Percentiles rank a stretch among this genome's conserved stretches.
Evolutionary conservation across 768 basidiomycete genomes (phyloP).

Genomic region (Lactarius psammicola): DNA sequence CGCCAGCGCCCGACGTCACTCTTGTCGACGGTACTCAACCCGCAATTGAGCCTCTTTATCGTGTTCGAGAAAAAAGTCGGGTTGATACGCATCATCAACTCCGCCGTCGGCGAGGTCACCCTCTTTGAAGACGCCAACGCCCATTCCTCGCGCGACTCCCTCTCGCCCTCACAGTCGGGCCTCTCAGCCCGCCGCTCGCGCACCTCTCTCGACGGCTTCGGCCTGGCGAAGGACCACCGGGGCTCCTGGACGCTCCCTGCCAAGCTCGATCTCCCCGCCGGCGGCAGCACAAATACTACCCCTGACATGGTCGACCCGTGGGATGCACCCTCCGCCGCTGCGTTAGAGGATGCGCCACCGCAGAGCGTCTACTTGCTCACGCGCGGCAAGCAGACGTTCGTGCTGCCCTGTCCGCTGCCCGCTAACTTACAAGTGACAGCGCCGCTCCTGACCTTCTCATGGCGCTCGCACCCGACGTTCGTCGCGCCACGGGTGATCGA

Average conservation of each 20-base stretch:
- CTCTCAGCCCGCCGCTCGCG: constrained; percentile 39
- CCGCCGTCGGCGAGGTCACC: constrained; percentile 77
- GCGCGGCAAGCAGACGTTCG: constrained; percentile 63
- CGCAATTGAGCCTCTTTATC: constrained; percentile 76
- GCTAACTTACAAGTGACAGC: constrained; percentile 44
- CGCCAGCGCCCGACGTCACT: constrained; percentile 7
- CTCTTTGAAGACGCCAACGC: constrained; percentile 45
- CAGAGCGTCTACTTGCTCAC: constrained; percentile 63
- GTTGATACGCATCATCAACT: constrained; percentile 77
- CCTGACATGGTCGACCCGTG: background rate
- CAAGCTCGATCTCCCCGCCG: constrained; percentile 46
- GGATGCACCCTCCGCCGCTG: constrained; percentile 24
- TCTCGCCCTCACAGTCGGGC: constrained; percentile 32
- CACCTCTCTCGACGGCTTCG: constrained; percentile 45
- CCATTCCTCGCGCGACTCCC: constrained; percentile 19
- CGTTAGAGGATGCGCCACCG: constrained; percentile 35
- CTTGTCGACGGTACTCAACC: constrained; percentile 50
- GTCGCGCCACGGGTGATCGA: constrained; percentile 52
- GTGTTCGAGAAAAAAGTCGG: constrained; percentile 86
- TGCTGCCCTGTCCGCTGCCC: constrained; percentile 67
- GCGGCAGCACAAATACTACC: background rate
- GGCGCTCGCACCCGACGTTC: constrained; percentile 57
- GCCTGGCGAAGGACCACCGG: constrained; percentile 40
- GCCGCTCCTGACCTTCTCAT: constrained; percentile 55
- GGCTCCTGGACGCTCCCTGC: constrained; percentile 51